Evolutionary conservation across 495 filamentous ascomycete species (phyloP).

Genomic region (Penicillium malachiteum): DNA sequence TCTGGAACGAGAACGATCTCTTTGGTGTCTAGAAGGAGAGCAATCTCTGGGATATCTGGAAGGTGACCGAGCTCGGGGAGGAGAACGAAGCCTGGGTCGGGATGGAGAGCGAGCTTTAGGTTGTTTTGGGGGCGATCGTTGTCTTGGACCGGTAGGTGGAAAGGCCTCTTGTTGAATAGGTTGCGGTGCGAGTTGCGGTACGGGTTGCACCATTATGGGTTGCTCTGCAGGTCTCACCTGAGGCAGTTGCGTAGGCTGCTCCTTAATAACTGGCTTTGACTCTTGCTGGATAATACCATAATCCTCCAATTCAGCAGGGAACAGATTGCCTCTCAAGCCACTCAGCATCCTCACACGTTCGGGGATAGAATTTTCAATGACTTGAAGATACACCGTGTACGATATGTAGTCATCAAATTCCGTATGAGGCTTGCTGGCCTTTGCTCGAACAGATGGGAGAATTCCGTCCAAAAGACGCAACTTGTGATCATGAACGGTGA

Average conservation of each 20-base stretch:
- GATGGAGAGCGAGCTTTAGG: neutral
- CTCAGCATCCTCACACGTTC: neutral
- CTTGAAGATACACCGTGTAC: neutral
- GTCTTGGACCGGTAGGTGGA: neutral
- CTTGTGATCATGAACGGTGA: neutral
- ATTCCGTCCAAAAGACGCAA: neutral
- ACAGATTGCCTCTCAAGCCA: neutral
- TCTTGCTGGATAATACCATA: no score
- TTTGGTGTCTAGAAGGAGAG: neutral
- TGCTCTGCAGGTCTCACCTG: no score
- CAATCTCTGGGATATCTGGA: neutral
- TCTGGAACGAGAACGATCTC: neutral
- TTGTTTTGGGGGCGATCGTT: neutral
- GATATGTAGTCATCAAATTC: neutral
- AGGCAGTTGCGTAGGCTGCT: no score
- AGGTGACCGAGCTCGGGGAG: neutral
- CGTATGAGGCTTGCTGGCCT: neutral
- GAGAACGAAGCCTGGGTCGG: neutral
- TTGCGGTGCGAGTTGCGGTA: neutral
- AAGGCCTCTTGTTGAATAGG: no score
- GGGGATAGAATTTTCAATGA: neutral
- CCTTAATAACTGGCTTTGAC: no score
- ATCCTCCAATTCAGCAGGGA: neutral
- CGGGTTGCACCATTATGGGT: neutral
- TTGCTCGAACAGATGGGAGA: neutral